Conservation (phyloP, 257 asterid species). For the Catharanthus roseus region DNA sequence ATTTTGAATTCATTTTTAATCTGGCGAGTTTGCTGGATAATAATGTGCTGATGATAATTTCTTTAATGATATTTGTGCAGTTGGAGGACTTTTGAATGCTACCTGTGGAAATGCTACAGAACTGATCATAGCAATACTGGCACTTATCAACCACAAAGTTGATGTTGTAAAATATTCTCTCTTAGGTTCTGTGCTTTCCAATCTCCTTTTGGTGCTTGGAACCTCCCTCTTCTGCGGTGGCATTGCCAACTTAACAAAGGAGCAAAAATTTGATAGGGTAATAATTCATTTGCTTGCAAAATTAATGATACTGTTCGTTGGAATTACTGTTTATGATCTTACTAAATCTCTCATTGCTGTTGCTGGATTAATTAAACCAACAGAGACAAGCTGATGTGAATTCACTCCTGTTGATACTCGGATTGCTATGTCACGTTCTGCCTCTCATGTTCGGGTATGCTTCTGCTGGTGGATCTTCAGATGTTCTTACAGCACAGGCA, state of each 20-base stretch:
- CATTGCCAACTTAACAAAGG: constrained; percentile 48
- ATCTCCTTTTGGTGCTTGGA: constrained; percentile 93
- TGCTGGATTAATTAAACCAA: too few species aligned
- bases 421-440: constrained; percentile 60
- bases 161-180: constrained; percentile 80
- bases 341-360: too few species aligned
- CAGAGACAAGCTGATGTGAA: constrained; percentile 91
- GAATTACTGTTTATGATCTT: too few species aligned
- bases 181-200: constrained; percentile 81
- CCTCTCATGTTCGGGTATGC: constrained; percentile 55
- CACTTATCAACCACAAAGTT: constrained; percentile 59
- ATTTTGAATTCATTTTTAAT: too few species aligned
- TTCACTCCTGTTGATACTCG: constrained; percentile 59
- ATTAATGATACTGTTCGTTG: too few species aligned
- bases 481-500: constrained; percentile 21
- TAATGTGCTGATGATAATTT: neutral
- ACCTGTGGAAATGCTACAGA: constrained; percentile 98
- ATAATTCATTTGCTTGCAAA: too few species aligned
- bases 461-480: constrained; percentile 31
- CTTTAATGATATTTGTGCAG: constrained; percentile 27
- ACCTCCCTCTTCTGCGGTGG: constrained; percentile 95
- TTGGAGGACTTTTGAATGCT: constrained; percentile 94
- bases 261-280: constrained; percentile 74
- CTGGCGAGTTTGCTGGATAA: neutral
- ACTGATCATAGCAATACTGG: constrained; percentile 74